These are phyloP conservation scores for Parietaria judaica DNA, from an alignment of 306 rosid species.

Conservation along the genomic window DNA sequence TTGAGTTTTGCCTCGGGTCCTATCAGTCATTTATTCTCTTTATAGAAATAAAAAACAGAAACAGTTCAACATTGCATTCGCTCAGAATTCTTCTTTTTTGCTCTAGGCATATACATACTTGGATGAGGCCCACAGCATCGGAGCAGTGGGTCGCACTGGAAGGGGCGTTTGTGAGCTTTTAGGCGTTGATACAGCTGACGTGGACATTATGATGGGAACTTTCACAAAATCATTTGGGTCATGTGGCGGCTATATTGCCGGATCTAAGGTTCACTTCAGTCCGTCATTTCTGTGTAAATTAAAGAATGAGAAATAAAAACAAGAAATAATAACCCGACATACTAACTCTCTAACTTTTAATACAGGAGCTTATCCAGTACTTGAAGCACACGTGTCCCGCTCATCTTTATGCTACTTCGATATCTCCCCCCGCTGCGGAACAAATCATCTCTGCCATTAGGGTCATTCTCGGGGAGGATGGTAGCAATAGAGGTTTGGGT, in stretches of 20 bases:
- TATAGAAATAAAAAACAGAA: too few species aligned
- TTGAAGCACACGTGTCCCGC: slow-evolving; percentile 83
- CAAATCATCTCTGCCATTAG: slow-evolving; percentile 75
- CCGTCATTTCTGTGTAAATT: not conserved
- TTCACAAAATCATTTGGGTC: slow-evolving; percentile 95
- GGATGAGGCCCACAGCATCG: slow-evolving; percentile 97
- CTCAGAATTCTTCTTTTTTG: not conserved
- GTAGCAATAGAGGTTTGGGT: slow-evolving; percentile 69
- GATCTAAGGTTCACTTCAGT: slow-evolving; percentile 59
- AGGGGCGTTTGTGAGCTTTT: slow-evolving; percentile 73
- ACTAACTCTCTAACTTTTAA: slow-evolving; percentile 1
- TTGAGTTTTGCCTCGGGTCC: too few species aligned
- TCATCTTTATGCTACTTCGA: slow-evolving; percentile 83
- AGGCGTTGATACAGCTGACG: slow-evolving; percentile 77
- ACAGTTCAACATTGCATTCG: too few species aligned
- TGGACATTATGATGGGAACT: slow-evolving; percentile 95
- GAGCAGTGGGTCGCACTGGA: slow-evolving; percentile 84
- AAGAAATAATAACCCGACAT: not conserved
- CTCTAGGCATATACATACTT: slow-evolving; percentile 64
- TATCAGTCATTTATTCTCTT: too few species aligned
- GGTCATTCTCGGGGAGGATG: slow-evolving; percentile 92
- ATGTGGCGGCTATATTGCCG: slow-evolving; percentile 89
- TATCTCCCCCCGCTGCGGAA: slow-evolving; percentile 91
- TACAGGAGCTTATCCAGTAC: slow-evolving; percentile 69
- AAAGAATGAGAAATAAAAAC: not conserved